phyloP scores from a whole-genome alignment of 805 yeast genomes.

The Maudiozyma turicensis region DNA sequence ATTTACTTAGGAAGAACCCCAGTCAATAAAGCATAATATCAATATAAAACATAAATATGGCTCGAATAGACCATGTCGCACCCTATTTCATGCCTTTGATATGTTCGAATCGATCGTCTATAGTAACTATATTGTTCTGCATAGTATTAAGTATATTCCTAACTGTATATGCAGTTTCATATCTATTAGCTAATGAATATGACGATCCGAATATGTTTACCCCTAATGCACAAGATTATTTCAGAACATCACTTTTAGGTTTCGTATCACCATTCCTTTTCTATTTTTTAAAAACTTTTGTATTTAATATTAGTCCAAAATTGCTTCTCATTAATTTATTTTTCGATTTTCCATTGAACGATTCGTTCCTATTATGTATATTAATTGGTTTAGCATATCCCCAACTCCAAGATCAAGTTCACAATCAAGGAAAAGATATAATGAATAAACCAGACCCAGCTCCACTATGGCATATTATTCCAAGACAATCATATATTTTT shows the following conservation, averaged over 20 bases:
- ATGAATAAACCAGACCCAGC: neutral
- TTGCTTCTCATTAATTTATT: constrained; percentile 24
- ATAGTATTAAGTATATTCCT: constrained; percentile 10
- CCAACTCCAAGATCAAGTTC: constrained; percentile 25
- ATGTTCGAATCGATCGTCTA: constrained; percentile 23
- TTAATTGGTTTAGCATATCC: constrained; percentile 33
- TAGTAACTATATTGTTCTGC: constrained; percentile 11
- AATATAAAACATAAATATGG: constrained; percentile 12
- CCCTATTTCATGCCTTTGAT: constrained; percentile 28
- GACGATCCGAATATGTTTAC: constrained; percentile 25
- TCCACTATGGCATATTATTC: constrained; percentile 32
- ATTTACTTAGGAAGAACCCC: neutral
- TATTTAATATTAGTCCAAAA: constrained; percentile 23
- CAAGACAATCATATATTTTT: constrained; percentile 32
- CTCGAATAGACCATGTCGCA: constrained; percentile 24
- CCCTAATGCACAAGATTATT: constrained; percentile 33
- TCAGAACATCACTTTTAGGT: constrained; percentile 31
- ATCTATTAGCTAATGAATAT: constrained; percentile 14
- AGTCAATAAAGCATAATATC: neutral
- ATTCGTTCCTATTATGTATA: constrained; percentile 30
- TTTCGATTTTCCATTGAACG: constrained; percentile 26
- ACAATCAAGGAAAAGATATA: neutral
- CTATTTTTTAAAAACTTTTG: constrained; percentile 23
- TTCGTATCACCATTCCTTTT: constrained; percentile 29
- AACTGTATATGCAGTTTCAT: constrained; percentile 15